phyloP scores from a whole-genome alignment of 352 stramenopile genomes.

The Nothophytophthora sp. region DNA sequence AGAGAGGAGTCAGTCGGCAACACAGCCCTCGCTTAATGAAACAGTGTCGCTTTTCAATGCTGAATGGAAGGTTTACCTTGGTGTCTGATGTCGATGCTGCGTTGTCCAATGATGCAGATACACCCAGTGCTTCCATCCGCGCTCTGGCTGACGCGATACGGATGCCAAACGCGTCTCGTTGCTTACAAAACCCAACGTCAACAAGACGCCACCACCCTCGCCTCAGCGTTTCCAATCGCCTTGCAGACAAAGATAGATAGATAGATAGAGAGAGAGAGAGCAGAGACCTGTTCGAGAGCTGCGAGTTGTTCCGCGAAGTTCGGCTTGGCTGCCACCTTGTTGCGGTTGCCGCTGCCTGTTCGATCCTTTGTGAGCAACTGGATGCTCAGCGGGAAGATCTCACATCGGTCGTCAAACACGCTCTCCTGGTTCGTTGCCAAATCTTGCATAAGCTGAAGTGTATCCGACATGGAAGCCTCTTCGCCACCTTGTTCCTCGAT shows the following conservation, averaged over 20 bases:
- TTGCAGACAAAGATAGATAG: no score
- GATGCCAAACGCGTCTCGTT: slow-evolving; percentile 10
- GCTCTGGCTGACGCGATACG: slow-evolving; percentile 13
- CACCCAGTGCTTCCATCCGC: slow-evolving; percentile 8
- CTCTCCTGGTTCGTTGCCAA: slow-evolving; percentile 26
- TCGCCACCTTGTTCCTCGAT: slow-evolving; percentile 49
- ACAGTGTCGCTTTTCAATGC: no score
- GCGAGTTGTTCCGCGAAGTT: no score
- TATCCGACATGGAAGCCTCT: slow-evolving; percentile 12
- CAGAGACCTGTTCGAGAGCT: no score
- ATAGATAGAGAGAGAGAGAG: no score
- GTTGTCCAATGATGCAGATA: background rate
- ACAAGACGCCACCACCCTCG: background rate
- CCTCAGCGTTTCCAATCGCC: no score
- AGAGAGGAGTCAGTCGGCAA: background rate
- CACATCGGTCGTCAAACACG: slow-evolving; percentile 31
- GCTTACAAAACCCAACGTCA: slow-evolving; percentile 1
- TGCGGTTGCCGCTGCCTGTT: no score
- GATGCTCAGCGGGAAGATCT: slow-evolving; percentile 43
- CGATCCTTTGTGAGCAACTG: no score
- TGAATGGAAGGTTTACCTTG: no score
- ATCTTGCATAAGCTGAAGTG: slow-evolving; percentile 17
- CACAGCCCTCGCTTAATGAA: background rate
- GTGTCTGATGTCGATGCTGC: slow-evolving; percentile 3
- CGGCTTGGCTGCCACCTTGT: no score